These are phyloP conservation scores for Raffaelea ambrosiae DNA, from an alignment of 2,329 filamentous ascomycete genomes.

Conservation along the genomic window DNA sequence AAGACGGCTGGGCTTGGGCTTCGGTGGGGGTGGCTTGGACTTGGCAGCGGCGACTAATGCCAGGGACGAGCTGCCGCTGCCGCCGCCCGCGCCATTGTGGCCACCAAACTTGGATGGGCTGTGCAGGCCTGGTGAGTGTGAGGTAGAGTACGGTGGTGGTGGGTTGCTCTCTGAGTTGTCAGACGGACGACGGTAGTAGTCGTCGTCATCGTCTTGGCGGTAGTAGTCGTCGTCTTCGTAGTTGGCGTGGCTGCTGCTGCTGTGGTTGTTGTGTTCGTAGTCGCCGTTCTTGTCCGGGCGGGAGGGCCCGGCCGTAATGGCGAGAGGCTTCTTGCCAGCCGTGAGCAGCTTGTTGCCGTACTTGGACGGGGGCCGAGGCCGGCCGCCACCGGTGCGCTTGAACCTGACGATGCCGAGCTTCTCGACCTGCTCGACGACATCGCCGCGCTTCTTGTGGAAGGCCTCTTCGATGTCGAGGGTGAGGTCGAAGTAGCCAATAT, in stretches of 20 bases:
- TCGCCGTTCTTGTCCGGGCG: constrained; percentile 8
- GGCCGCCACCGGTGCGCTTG: constrained; percentile 72
- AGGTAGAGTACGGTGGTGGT: constrained; percentile 62
- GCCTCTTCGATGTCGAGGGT: constrained; percentile 85
- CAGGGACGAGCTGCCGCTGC: constrained; percentile 22
- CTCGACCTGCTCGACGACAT: constrained; percentile 79
- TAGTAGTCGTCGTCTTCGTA: constrained; percentile 9
- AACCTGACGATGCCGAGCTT: constrained; percentile 79
- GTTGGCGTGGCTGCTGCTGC: constrained; percentile 1
- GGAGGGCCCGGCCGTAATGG: constrained; percentile 38
- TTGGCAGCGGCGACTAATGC: constrained; percentile 43
- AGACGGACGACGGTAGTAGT: constrained; percentile 19
- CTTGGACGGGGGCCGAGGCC: constrained; percentile 47
- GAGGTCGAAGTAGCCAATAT: constrained; percentile 96
- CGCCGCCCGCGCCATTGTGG: too few relatives aligned
- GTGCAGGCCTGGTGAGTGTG: constrained; percentile 15
- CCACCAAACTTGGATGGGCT: constrained; percentile 8
- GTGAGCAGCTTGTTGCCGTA: too few relatives aligned
- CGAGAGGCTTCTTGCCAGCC: constrained; percentile 39
- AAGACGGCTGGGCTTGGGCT: constrained; percentile 71
- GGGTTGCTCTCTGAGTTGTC: constrained; percentile 47
- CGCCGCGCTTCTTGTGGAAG: constrained; percentile 80
- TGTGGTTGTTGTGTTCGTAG: neutral
- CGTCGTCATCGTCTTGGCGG: constrained; percentile 9
- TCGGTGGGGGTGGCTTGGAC: constrained; percentile 64